Conservation (phyloP, 306 rosid species). For the Cicer cuneatum region DNA sequence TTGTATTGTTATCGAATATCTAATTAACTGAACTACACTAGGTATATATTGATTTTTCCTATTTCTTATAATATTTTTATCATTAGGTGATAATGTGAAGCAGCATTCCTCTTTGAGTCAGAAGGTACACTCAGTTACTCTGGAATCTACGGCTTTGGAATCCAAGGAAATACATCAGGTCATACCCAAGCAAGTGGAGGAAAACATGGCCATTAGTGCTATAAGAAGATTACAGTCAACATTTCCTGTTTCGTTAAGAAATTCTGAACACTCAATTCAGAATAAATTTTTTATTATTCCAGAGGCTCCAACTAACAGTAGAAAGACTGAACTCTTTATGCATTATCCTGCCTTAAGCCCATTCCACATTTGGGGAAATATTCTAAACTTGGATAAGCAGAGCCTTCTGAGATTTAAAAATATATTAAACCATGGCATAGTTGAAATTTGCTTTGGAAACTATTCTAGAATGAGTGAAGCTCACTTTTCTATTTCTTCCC, state of each 20-base stretch:
- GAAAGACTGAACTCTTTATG: slow-evolving; percentile 27
- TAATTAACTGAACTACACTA: background rate
- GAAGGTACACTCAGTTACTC: slow-evolving; percentile 28
- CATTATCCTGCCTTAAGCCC: slow-evolving; percentile 38
- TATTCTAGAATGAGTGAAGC: slow-evolving; percentile 19
- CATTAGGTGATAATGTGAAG: slow-evolving; percentile 43
- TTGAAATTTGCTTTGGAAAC: slow-evolving; percentile 18
- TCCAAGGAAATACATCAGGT: slow-evolving; percentile 38
- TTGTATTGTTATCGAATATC: background rate
- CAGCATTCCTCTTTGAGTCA: slow-evolving; percentile 35
- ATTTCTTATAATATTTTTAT: slow-evolving; percentile 8
- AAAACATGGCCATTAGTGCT: slow-evolving; percentile 25
- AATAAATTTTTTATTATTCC: slow-evolving; percentile 32
- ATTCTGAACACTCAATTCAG: background rate
- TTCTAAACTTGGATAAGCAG: slow-evolving; percentile 17
- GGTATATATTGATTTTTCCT: slow-evolving; percentile 16
- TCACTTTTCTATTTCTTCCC: slow-evolving; percentile 15
- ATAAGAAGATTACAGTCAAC: slow-evolving; percentile 24
- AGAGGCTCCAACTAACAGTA: background rate
- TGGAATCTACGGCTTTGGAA: slow-evolving; percentile 36
- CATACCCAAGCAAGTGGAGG: slow-evolving; percentile 6
- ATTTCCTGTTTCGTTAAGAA: slow-evolving; percentile 31
- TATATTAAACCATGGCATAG: slow-evolving; percentile 13
- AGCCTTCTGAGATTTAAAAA: slow-evolving; percentile 27
- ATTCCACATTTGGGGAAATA: slow-evolving; percentile 10